These are phyloP conservation scores for Euryodendron excelsum DNA, from an alignment of 148 eudicot species.

Conservation along the genomic window DNA sequence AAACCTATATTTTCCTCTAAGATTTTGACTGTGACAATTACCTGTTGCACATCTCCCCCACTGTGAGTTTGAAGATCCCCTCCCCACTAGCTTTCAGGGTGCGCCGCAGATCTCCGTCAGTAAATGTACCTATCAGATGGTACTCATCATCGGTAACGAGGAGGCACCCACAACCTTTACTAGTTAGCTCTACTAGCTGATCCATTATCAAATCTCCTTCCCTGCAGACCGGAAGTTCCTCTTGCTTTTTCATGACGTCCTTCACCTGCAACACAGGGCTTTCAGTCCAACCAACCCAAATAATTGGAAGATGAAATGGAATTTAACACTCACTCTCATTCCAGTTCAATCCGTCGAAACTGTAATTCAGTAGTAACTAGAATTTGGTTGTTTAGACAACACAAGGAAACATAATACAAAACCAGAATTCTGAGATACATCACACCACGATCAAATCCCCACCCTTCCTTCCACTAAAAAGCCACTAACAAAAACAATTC, in stretches of 20 bases:
- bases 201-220: slow-evolving; percentile 93
- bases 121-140: slow-evolving; percentile 88
- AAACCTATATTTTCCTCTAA: background rate
- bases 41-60: slow-evolving; percentile 99
- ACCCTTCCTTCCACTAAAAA: background rate
- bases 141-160: slow-evolving; percentile 69
- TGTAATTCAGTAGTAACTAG: background rate
- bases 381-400: slow-evolving; percentile 3
- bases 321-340: no score
- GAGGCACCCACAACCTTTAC: slow-evolving; percentile 96
- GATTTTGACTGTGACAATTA: slow-evolving; percentile 23
- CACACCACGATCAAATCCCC: background rate
- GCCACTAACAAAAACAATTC: background rate
- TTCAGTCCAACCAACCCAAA: slow-evolving; percentile 9
- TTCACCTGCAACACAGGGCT: slow-evolving; percentile 60
- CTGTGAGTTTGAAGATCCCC: slow-evolving; percentile 89
- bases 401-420: background rate
- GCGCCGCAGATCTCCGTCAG: slow-evolving; percentile 94
- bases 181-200: slow-evolving; percentile 92
- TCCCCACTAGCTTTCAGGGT: slow-evolving; percentile 91
- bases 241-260: slow-evolving; percentile 89
- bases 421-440: slow-evolving; percentile 5
- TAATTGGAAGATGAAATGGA: no score
- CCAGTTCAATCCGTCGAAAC: background rate
- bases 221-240: slow-evolving; percentile 84